Base-by-base conservation (phyloP, 306 rosid genomes). In the Cyamopsis tetragonoloba region DNA sequence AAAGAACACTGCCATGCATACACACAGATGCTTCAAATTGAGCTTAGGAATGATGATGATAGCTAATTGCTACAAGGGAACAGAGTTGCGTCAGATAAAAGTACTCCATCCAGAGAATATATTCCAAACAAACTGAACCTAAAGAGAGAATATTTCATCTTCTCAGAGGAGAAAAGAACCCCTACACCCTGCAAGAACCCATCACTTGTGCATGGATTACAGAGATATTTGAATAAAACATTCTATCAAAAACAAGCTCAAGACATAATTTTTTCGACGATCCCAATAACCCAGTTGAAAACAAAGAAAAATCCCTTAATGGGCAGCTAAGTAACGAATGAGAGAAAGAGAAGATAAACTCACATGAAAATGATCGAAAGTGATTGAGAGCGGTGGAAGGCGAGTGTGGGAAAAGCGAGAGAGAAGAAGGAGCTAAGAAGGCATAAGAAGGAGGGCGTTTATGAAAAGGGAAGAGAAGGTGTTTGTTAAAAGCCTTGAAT, bases 351-450 rank as follows among this genome's bases (percentile, higher is more conserved):
- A 4, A 18, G 59, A 24, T 53, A 15, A 43, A 79, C 87, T 84
- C 75, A 88, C 97, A 44, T 0, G 86, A 84, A 34, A 76, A 64
- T 11, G 59, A 38, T 0, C 71, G 84, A 71, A 63, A 37, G 4
- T 27, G 64, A 17, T 74, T 66, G 22, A 38, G 69, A 13, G 66
- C n/a, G n/a, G n/a, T n/a, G 38, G 43, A 54, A 44, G 5, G 2
- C 62, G 18, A 1, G 57, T 9, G 30, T 0, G 46, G 44, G 0
- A 8, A 34, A 3, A 30, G 67, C 3, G 4, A 9, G 53, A 26
- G 12, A 35, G 62, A 44, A 2, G 42, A n/a, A 11, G 74, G 20
- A 28, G 71, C 9, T 61, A 69, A 0, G 54, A 43, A 69, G 11
- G 14, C 61, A 62, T 31, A 62, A 1, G 70, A 61, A 17, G 32